phyloP scores from a whole-genome alignment of 1,139 yeast species.

The Williopsis jadinii region DNA sequence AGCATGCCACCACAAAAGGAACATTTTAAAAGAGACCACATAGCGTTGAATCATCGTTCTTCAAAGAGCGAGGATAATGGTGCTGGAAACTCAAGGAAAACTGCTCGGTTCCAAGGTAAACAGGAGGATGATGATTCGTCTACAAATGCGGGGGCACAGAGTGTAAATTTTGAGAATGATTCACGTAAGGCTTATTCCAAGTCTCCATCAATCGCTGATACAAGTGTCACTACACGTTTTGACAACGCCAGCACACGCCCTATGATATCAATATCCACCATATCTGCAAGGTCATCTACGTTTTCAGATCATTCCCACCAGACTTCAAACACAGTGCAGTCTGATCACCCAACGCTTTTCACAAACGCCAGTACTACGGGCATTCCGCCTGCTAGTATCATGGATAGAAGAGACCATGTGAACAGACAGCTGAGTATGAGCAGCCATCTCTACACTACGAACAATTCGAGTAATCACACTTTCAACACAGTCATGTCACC shows the following conservation, averaged over 20 bases:
- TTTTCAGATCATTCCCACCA: conserved; percentile 29
- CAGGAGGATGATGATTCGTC: too few relatives aligned
- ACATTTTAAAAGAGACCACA: background rate
- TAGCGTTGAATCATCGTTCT: too few relatives aligned
- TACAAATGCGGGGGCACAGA: background rate
- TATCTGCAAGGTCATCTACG: conserved; percentile 32
- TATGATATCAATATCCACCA: conserved; percentile 41
- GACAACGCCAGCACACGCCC: conserved; percentile 46
- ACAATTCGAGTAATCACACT: conserved; percentile 12
- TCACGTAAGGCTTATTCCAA: conserved; percentile 2
- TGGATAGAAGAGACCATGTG: conserved; percentile 35
- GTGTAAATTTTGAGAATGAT: conserved; percentile 1
- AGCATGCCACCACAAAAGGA: conserved; percentile 1
- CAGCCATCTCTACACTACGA: conserved; percentile 8
- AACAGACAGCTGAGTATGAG: conserved; percentile 6
- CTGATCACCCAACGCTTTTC: conserved; percentile 41
- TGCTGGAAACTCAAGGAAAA: too few relatives aligned
- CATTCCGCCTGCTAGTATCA: conserved; percentile 57
- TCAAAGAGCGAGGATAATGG: too few relatives aligned
- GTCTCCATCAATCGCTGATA: conserved; percentile 9
- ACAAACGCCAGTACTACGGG: conserved; percentile 57
- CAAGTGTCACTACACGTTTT: conserved; percentile 12
- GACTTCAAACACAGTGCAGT: conserved; percentile 32
- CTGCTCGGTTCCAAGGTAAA: too few relatives aligned
- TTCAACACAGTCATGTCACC: conserved; percentile 9